Percentiles rank a stretch among this genome's conserved stretches.
Conservation (phyloP, 2,329 filamentous ascomycete species). For the Epichloe aotearoae region DNA sequence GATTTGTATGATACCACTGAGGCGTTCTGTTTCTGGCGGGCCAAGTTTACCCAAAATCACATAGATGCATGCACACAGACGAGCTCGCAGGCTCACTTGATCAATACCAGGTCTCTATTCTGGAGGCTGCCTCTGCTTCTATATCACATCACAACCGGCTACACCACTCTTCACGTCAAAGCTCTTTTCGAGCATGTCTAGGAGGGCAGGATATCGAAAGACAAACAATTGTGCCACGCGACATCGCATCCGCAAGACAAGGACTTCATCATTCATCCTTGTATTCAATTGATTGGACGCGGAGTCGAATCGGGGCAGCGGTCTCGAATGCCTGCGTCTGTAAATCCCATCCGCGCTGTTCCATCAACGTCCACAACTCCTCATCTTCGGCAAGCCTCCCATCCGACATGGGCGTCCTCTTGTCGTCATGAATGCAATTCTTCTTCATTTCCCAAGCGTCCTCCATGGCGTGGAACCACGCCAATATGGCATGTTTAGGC, state of each 20-base stretch:
- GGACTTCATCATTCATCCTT: constrained; percentile 14
- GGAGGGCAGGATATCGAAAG: too few species aligned
- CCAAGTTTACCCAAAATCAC: background rate
- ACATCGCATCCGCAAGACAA: too few species aligned
- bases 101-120: background rate
- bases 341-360: constrained; percentile 21
- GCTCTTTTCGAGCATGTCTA: background rate
- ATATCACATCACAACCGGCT: background rate
- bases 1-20: constrained; percentile 12
- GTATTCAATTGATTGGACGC: constrained; percentile 9
- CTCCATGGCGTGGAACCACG: constrained; percentile 26
- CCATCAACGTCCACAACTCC: constrained; percentile 17
- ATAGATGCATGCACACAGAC: background rate
- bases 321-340: constrained; percentile 24
- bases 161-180: too few species aligned
- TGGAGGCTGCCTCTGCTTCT: background rate
- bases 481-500: constrained; percentile 18
- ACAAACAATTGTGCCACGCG: too few species aligned
- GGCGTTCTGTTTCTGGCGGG: constrained; percentile 10
- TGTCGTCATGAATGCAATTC: constrained; percentile 9
- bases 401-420: constrained; percentile 7
- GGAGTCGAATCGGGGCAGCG: constrained; percentile 20
- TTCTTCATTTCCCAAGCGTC: constrained; percentile 20
- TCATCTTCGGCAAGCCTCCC: constrained; percentile 5
- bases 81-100: background rate